A percentile compares a stretch with the other conserved stretches of the same genome.
These are phyloP conservation scores for Ascosphaera apis DNA, from an alignment of 2,329 filamentous ascomycete genomes.

Conservation along the genomic window DNA sequence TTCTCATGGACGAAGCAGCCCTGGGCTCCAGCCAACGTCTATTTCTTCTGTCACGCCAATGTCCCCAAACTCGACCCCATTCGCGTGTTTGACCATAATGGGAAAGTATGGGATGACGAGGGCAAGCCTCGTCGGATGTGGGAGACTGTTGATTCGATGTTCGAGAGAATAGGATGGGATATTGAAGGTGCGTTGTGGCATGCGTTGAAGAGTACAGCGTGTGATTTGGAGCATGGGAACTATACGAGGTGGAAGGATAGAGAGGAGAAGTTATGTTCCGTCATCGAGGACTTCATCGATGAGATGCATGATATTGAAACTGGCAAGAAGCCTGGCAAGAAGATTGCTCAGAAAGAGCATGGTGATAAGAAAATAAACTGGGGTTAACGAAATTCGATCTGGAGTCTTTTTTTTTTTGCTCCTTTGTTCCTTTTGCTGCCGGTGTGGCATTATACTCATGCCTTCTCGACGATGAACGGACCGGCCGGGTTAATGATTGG, in stretches of 20 bases:
- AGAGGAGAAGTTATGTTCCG: constrained; percentile 5
- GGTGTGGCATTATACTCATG: neutral
- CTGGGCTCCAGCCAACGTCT: constrained; percentile 11
- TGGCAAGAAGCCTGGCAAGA: neutral
- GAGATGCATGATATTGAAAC: constrained; percentile 4
- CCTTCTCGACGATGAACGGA: no score
- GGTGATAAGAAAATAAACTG: neutral
- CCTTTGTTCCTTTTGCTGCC: neutral
- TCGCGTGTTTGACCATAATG: constrained; percentile 16
- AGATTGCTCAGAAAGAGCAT: neutral
- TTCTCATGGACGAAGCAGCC: constrained; percentile 5
- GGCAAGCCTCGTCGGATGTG: constrained; percentile 16
- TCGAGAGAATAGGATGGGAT: constrained; percentile 17
- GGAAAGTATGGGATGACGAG: constrained; percentile 16
- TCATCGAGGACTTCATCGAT: constrained; percentile 5
- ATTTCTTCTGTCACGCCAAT: constrained; percentile 16
- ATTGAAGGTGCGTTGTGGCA: constrained; percentile 18
- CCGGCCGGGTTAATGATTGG: no score
- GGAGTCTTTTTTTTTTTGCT: neutral
- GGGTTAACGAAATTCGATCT: neutral
- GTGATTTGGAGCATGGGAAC: constrained; percentile 11
- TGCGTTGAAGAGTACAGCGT: constrained; percentile 19
- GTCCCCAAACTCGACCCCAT: constrained; percentile 20
- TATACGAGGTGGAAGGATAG: constrained; percentile 6
- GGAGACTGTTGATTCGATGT: constrained; percentile 13